Conservation (phyloP, 257 asterid genomes). For the Haberlea rhodopensis region DNA sequence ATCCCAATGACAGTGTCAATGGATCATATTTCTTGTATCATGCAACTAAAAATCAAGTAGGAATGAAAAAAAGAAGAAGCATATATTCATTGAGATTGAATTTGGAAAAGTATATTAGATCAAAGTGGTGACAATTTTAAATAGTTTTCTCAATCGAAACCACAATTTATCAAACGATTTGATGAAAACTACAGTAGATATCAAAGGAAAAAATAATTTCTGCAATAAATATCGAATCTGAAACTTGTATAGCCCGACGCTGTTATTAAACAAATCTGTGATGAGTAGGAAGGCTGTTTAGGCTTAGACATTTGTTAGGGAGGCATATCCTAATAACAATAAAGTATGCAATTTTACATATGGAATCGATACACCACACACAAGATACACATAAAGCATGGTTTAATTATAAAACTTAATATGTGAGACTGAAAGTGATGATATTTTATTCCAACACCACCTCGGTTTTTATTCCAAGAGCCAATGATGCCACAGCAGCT, state of each 20-base stretch:
- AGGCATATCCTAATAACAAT: not conserved
- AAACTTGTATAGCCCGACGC: not conserved
- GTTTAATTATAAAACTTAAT: not conserved
- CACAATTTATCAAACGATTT: not conserved
- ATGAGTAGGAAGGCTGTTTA: not conserved
- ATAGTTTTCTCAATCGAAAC: not conserved
- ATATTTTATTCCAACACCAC: constrained; percentile 33
- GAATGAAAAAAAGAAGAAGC: not conserved
- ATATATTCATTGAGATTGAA: not conserved
- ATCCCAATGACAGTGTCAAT: too few species aligned
- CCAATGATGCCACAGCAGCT: constrained; percentile 82
- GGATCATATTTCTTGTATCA: not conserved
- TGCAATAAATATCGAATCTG: not conserved
- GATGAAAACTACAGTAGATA: not conserved
- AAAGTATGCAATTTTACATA: not conserved
- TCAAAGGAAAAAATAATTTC: not conserved
- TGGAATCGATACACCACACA: not conserved
- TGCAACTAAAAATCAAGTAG: not conserved
- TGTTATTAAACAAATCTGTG: not conserved
- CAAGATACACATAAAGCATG: not conserved
- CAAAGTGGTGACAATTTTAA: constrained; percentile 3
- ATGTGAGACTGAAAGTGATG: constrained; percentile 8
- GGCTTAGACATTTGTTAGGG: not conserved
- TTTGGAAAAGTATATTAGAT: not conserved
- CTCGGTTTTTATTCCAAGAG: constrained; percentile 85